A percentile compares a stretch with the other conserved stretches of the same genome.
These are phyloP conservation scores for Massospora cicadina DNA, from an alignment of 371 early-diverging fungal genomes.

Conservation along the genomic window DNA sequence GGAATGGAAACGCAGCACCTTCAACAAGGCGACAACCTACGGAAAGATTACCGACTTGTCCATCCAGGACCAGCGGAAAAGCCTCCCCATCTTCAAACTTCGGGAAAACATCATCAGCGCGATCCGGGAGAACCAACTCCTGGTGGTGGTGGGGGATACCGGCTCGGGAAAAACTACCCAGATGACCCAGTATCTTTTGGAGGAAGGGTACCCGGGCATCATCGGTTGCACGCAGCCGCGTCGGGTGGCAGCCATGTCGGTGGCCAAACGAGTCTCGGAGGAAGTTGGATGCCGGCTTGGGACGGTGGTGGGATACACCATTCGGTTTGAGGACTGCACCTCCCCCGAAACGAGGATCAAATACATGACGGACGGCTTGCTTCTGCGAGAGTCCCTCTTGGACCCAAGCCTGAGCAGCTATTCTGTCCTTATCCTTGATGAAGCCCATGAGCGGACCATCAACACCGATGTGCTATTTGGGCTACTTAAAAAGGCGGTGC, in stretches of 20 bases:
- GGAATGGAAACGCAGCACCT: constrained; percentile 84
- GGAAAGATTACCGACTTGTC: constrained; percentile 73
- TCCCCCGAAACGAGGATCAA: constrained; percentile 87
- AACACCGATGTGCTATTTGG: constrained; percentile 96
- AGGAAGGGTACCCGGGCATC: constrained; percentile 78
- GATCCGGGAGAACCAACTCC: constrained; percentile 69
- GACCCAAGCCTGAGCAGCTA: constrained; percentile 73
- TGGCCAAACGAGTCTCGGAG: constrained; percentile 97
- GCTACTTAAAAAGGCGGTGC: constrained; percentile 72
- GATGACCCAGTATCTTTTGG: constrained; percentile 95
- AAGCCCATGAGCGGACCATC: constrained; percentile 98
- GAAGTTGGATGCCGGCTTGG: constrained; percentile 93
- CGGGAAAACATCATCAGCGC: constrained; percentile 65
- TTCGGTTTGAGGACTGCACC: constrained; percentile 96
- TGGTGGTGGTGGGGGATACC: constrained; percentile 92
- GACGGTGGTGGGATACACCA: constrained; percentile 93
- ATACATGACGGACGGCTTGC: constrained; percentile 99
- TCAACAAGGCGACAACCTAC: constrained; percentile 74
- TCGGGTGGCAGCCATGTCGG: constrained; percentile 98
- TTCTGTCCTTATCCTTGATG: constrained; percentile 93
- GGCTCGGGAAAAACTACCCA: constrained; percentile 99
- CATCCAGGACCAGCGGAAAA: constrained; percentile 84
- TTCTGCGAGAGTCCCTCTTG: constrained; percentile 87
- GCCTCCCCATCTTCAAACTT: constrained; percentile 73
- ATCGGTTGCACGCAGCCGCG: constrained; percentile 99